Base-by-base conservation (phyloP, 257 asterid genomes). In the Capsicum baccatum region DNA sequence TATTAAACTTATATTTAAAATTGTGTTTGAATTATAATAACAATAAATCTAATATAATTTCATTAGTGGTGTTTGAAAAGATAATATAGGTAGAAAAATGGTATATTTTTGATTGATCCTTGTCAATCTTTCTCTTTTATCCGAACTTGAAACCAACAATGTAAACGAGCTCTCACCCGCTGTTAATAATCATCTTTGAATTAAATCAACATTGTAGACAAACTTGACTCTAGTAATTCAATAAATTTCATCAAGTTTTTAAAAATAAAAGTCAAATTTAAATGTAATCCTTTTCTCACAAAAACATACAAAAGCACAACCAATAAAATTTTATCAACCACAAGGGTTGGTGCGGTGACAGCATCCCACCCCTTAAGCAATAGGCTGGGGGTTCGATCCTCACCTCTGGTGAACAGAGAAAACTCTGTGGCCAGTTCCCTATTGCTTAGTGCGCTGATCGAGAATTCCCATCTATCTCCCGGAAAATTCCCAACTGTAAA, bases 401-500 rank as follows among this genome's bases (percentile, higher is more conserved):
- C 33, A 26, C 33, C 33, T 26, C 33, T 26, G 33, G 33, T 26
- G 33, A 26, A 26, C 1, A 1, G 33, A 26, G 33, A 26, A 26
- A 26, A 26, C 33, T 0, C 1, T 26, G 33, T 26, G 33, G 33
- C 21, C 21, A 21, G 0, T 21, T 26, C 1, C 33, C 33, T 26
- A 26, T 1, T 26, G 0, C 1, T 26, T 26, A 26, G 1, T 26
- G 33, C 33, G 0, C 1, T 26, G 33, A 26, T 26, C 33, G 33
- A 26, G 33, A 26, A 84, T 89, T 56, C 66, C 50, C 42, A 44
- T 26, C 26, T 33, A 9, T 4, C 13, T 26, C 19, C 19, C 66
- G 26, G 1, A 58, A 57, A 69, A 57, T 83, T 48, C 79, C 82
- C 85, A 81, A 81, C 84, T 10, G 39, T 47, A 62, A 4, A 81